Percentiles rank a stretch among this genome's conserved stretches.
Evolutionary conservation across 768 basidiomycete species (phyloP).

Genomic region (Mycena albidolilacea): DNA sequence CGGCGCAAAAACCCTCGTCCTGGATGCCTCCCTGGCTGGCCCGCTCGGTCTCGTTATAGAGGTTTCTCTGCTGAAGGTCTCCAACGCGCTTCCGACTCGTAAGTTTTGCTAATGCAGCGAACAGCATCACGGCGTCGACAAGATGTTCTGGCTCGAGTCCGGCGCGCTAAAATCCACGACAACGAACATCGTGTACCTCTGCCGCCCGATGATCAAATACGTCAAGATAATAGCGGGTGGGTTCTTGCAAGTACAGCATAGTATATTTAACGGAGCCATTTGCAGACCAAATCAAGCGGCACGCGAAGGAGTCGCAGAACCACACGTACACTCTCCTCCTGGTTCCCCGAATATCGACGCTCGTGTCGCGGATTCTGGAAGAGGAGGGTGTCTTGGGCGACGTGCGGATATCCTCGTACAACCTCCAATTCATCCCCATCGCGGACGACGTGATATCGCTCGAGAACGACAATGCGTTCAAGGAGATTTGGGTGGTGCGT

Average conservation of each 20-base stretch:
- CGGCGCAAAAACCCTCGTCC: slow-evolving; percentile 96
- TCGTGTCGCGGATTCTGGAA: slow-evolving; percentile 89
- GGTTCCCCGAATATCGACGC: slow-evolving; percentile 88
- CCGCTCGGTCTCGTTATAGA: slow-evolving; percentile 97
- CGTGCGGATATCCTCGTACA: slow-evolving; percentile 87
- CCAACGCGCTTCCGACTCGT: slow-evolving; percentile 5
- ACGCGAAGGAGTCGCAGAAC: slow-evolving; percentile 78
- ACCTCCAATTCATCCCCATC: slow-evolving; percentile 93
- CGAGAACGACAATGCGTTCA: slow-evolving; percentile 88
- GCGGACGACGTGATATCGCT: slow-evolving; percentile 95
- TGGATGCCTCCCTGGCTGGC: slow-evolving; percentile 89
- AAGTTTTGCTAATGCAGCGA: slow-evolving; percentile 15
- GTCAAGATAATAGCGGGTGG: slow-evolving; percentile 93
- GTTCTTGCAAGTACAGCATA: slow-evolving; percentile 22
- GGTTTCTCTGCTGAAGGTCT: slow-evolving; percentile 91
- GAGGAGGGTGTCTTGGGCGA: slow-evolving; percentile 99
- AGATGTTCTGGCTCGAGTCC: slow-evolving; percentile 99
- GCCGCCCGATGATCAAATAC: slow-evolving; percentile 87
- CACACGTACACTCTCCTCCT: slow-evolving; percentile 90
- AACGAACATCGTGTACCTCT: slow-evolving; percentile 93
- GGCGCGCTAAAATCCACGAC: slow-evolving; percentile 88
- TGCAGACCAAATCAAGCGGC: slow-evolving; percentile 92
- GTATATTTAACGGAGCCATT: slow-evolving; percentile 44
- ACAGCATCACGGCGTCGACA: slow-evolving; percentile 98
- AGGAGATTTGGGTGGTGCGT: slow-evolving; percentile 92